Evolutionary conservation across 768 basidiomycete species (phyloP).

Genomic region (Tulasnella sp.): DNA sequence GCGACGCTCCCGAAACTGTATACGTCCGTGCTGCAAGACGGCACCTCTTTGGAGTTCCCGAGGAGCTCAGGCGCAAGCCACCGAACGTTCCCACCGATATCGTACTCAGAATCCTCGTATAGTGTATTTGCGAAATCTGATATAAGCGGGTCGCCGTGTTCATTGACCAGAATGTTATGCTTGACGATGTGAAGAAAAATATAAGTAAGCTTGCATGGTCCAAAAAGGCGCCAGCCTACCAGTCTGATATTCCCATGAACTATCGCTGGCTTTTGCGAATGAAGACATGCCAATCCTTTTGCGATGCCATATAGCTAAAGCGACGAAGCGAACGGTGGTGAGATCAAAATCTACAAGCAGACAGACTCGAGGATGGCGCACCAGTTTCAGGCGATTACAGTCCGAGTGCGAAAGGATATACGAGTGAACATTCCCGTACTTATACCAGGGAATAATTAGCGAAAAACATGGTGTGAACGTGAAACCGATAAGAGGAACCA

Average conservation of each 20-base stretch:
- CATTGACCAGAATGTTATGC: constrained; percentile 4
- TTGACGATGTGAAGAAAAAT: not conserved
- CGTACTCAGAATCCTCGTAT: not conserved
- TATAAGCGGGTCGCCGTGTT: not conserved
- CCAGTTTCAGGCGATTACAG: not conserved
- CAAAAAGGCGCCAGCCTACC: not conserved
- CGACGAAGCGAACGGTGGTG: too few relatives aligned
- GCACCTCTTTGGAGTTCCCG: not conserved
- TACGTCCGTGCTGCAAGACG: not conserved
- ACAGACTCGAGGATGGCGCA: not conserved
- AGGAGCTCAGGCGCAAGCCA: constrained; percentile 18
- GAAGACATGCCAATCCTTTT: not conserved
- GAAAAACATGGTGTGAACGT: not conserved
- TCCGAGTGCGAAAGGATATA: not conserved
- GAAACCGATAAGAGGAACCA: not conserved
- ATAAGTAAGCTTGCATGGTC: not conserved
- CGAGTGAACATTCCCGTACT: not conserved
- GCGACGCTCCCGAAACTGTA: constrained; percentile 1
- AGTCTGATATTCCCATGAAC: not conserved
- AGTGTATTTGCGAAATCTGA: not conserved
- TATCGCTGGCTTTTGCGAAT: not conserved
- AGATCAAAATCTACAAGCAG: too few relatives aligned
- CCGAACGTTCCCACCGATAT: not conserved
- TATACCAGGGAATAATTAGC: not conserved
- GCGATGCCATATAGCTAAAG: not conserved